These are phyloP conservation scores for Blechomonas ayalai DNA, from an alignment of 208 protist genomes.

Conservation along the genomic window DNA sequence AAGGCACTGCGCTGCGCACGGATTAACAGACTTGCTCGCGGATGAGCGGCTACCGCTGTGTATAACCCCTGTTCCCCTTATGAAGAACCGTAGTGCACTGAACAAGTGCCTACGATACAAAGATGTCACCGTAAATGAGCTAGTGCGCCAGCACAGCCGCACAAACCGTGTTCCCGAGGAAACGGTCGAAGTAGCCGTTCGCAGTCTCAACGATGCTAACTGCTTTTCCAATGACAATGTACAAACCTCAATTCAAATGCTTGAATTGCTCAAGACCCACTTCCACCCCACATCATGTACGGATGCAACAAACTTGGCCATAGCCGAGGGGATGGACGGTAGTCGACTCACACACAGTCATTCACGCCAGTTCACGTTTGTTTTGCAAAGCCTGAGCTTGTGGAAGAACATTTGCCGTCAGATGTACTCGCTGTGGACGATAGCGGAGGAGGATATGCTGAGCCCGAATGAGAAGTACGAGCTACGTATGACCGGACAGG, in stretches of 20 bases:
- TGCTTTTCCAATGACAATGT: conserved; percentile 88
- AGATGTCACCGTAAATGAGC: conserved; percentile 58
- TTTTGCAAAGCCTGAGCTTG: conserved; percentile 93
- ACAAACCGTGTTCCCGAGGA: conserved; percentile 22
- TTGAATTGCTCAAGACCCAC: conserved; percentile 62
- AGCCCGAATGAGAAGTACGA: conserved; percentile 72
- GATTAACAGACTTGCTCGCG: conserved; percentile 48
- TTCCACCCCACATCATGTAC: conserved; percentile 52
- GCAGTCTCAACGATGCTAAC: conserved; percentile 89
- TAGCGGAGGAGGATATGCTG: conserved; percentile 94
- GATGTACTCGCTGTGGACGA: conserved; percentile 89
- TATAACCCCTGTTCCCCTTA: conserved; percentile 85
- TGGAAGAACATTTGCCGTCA: conserved; percentile 92
- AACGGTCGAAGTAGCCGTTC: conserved; percentile 66
- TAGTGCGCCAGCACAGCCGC: conserved; percentile 58
- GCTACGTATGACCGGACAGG: conserved; percentile 91
- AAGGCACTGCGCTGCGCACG: conserved; percentile 35
- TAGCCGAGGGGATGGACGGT: conserved; percentile 74
- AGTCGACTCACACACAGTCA: conserved; percentile 95
- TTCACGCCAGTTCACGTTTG: conserved; percentile 92
- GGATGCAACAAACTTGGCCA: conserved; percentile 56
- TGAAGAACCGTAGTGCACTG: conserved; percentile 51
- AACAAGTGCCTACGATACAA: conserved; percentile 86
- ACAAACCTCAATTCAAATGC: conserved; percentile 53
- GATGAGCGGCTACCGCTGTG: conserved; percentile 71